These are phyloP conservation scores for Scheffersomyces titani DNA, from an alignment of 1,139 yeast species.

Conservation along the genomic window DNA sequence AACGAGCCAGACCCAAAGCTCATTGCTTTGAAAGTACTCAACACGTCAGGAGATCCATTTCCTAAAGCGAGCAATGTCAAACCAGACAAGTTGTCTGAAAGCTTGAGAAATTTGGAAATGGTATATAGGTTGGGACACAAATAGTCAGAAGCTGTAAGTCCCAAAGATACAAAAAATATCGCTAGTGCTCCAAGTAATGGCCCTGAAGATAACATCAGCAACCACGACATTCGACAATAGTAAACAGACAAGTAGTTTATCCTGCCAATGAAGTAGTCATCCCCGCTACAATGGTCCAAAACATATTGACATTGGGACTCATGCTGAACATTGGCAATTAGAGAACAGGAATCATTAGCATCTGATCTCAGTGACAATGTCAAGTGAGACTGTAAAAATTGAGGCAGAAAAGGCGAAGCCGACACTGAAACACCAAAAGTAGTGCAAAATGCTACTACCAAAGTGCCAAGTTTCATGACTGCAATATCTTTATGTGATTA, in stretches of 20 bases:
- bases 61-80: slow-evolving; percentile 88
- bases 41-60: slow-evolving; percentile 88
- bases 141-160: slow-evolving; percentile 73
- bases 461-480: neutral
- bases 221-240: slow-evolving; percentile 15
- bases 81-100: slow-evolving; percentile 83
- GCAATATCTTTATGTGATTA: neutral
- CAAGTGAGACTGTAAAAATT: neutral
- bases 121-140: slow-evolving; percentile 72
- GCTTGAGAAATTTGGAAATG: slow-evolving; percentile 56
- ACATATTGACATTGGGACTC: slow-evolving; percentile 45
- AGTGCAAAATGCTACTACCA: neutral
- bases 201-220: slow-evolving; percentile 4
- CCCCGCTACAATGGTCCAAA: slow-evolving; percentile 37
- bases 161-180: slow-evolving; percentile 59
- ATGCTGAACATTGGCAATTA: neutral
- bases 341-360: neutral
- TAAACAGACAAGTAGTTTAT: slow-evolving; percentile 18
- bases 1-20: slow-evolving; percentile 64
- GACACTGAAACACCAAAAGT: neutral
- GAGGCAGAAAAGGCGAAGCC: neutral
- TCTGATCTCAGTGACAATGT: neutral
- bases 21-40: slow-evolving; percentile 83
- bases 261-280: slow-evolving; percentile 21
- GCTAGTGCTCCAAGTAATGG: slow-evolving; percentile 29